Percentiles rank a stretch among this genome's conserved stretches.
These are phyloP conservation scores for Myochromella boudieri DNA, from an alignment of 768 basidiomycete species.

Conservation along the genomic window DNA sequence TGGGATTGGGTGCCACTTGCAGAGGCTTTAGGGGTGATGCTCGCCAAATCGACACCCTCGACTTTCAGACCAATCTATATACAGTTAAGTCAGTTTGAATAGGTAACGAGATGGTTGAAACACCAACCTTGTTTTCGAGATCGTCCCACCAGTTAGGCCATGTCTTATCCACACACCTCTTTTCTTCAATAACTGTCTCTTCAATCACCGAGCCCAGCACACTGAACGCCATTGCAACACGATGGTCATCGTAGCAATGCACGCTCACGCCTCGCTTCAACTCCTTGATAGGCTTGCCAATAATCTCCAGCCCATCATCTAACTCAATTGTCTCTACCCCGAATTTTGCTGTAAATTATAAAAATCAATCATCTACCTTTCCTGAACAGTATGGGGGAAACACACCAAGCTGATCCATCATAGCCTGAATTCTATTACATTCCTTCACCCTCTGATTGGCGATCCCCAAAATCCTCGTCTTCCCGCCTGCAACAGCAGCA, in stretches of 20 bases:
- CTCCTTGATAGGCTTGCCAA: conserved; percentile 66
- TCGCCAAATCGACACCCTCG: conserved; percentile 76
- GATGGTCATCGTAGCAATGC: conserved; percentile 97
- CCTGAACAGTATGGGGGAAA: conserved; percentile 7
- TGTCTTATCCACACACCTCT: conserved; percentile 98
- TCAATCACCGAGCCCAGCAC: conserved; percentile 76
- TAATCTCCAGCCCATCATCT: conserved; percentile 89
- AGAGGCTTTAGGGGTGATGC: conserved; percentile 37
- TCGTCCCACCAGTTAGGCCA: conserved; percentile 99
- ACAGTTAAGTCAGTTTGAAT: neutral
- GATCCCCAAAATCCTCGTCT: conserved; percentile 88
- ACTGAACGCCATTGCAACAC: conserved; percentile 98
- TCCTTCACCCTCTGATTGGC: conserved; percentile 99
- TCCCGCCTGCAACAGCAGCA: conserved; percentile 75
- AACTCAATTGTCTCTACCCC: conserved; percentile 91
- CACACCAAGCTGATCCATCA: conserved; percentile 93
- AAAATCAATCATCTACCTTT: conserved; percentile 4
- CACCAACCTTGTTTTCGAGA: conserved; percentile 82
- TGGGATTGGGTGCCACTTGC: conserved; percentile 34
- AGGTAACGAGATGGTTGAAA: neutral
- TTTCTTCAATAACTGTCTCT: conserved; percentile 88
- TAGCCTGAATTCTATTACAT: conserved; percentile 94
- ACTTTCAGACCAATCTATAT: conserved; percentile 84
- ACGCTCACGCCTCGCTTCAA: conserved; percentile 75
- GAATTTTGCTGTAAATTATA: conserved; percentile 71